These are phyloP conservation scores for Xerophyta viscosa DNA, from an alignment of 106 monocot species.

Conservation along the genomic window DNA sequence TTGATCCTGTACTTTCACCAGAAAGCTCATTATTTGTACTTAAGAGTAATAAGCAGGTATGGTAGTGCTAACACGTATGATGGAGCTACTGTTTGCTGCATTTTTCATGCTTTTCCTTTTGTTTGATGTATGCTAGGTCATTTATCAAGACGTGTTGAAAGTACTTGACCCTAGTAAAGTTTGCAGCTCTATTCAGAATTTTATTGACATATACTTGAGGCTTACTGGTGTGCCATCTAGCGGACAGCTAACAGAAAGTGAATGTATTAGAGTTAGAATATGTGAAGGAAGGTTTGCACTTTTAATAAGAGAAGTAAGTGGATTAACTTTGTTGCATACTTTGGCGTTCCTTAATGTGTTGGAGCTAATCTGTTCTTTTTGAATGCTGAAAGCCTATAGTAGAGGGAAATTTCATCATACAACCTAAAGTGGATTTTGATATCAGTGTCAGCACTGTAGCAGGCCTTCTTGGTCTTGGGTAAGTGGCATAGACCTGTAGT, in stretches of 20 bases:
- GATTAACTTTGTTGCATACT: too few species aligned
- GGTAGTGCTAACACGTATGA: too few species aligned
- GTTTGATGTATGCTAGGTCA: slow-evolving; percentile 42
- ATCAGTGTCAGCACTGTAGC: slow-evolving; percentile 95
- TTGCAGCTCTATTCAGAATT: slow-evolving; percentile 92
- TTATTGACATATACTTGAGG: slow-evolving; percentile 84
- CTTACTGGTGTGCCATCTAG: slow-evolving; percentile 75
- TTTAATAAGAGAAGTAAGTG: slow-evolving; percentile 80
- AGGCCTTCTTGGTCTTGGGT: slow-evolving; percentile 95
- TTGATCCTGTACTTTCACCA: slow-evolving; percentile 98
- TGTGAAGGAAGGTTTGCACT: slow-evolving; percentile 99
- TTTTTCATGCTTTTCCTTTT: too few species aligned
- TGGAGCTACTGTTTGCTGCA: too few species aligned
- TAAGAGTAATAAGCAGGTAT: slow-evolving; percentile 92
- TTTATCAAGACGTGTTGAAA: slow-evolving; percentile 81
- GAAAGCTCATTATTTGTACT: slow-evolving; percentile 96
- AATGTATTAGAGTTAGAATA: slow-evolving; percentile 94
- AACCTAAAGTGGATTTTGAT: slow-evolving; percentile 99
- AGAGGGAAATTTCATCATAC: slow-evolving; percentile 95
- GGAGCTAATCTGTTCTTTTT: slow-evolving; percentile 5
- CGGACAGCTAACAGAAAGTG: slow-evolving; percentile 71
- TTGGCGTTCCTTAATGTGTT: too few species aligned
- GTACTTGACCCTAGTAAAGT: slow-evolving; percentile 84
- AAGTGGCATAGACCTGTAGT: slow-evolving; percentile 12
- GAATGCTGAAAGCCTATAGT: slow-evolving; percentile 57